Evolutionary conservation across 106 monocot genomes (phyloP).

Genomic region (Apostasia ramifera): DNA sequence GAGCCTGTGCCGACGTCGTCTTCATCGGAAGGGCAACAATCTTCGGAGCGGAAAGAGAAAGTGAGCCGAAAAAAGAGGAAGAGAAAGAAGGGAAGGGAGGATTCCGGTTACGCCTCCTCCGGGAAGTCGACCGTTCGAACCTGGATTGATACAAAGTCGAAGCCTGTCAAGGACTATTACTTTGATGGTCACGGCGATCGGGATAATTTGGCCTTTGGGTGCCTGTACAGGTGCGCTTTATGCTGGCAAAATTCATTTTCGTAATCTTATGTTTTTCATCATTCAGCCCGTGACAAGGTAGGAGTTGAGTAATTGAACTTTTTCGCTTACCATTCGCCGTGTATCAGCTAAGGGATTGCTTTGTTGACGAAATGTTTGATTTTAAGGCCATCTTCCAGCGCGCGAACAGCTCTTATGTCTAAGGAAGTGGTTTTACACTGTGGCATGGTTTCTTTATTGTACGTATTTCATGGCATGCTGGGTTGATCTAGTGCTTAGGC

Average conservation of each 20-base stretch:
- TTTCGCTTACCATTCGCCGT: no score
- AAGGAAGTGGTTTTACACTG: no score
- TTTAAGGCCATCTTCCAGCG: no score
- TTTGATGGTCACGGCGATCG: conserved; percentile 73
- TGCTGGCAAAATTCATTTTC: not conserved
- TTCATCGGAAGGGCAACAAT: conserved; percentile 19
- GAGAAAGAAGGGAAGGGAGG: conserved; percentile 11
- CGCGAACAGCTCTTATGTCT: no score
- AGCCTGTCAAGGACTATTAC: conserved; percentile 60
- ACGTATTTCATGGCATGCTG: no score
- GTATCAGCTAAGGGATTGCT: no score
- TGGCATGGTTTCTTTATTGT: no score
- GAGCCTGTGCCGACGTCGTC: conserved; percentile 42
- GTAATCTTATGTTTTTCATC: no score
- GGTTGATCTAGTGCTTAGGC: no score
- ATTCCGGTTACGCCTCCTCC: conserved; percentile 10
- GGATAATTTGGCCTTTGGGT: conserved; percentile 79
- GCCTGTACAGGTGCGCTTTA: conserved; percentile 61
- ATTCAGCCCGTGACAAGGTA: no score
- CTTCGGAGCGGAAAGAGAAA: conserved; percentile 26
- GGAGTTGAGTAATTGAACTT: no score
- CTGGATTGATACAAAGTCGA: conserved; percentile 36
- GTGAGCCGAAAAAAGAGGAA: conserved; percentile 36
- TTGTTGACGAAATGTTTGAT: no score
- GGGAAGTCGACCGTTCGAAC: conserved; percentile 53